A percentile compares a stretch with the other conserved stretches of the same genome.
Conservation (phyloP, 139 green algal genomes). For the Monoraphidium neglectum region DNA sequence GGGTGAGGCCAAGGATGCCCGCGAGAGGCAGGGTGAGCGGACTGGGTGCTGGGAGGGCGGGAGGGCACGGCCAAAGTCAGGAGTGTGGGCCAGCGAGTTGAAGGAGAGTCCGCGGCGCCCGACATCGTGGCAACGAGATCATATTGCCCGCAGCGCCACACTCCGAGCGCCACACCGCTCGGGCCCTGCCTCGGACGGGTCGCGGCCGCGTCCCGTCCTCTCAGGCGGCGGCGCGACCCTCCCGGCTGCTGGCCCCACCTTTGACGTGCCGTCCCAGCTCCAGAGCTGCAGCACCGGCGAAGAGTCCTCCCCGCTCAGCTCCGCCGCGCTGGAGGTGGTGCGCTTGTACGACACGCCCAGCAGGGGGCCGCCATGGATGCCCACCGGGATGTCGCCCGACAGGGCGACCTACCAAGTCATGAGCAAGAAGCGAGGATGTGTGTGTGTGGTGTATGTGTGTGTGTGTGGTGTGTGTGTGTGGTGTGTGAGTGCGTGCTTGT, state of each 20-base stretch:
- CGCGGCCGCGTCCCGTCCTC: conserved; percentile 4
- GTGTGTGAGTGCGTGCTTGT: too few species aligned
- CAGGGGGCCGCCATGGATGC: conserved; percentile 34
- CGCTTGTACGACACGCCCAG: conserved; percentile 32
- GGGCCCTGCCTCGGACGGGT: conserved; percentile 23
- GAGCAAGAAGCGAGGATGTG: too few species aligned
- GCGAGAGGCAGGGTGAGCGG: background rate
- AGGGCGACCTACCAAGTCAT: conserved; percentile 27
- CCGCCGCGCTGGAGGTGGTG: background rate
- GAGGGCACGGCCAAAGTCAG: too few species aligned
- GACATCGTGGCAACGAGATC: background rate
- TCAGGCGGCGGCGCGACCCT: conserved; percentile 1
- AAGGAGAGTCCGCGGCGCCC: too few species aligned
- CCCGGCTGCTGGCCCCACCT: background rate
- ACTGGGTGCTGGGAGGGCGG: background rate
- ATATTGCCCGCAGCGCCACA: background rate
- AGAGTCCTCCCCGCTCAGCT: conserved; percentile 21
- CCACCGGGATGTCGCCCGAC: conserved; percentile 21
- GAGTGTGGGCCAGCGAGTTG: background rate
- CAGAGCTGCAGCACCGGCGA: conserved; percentile 41
- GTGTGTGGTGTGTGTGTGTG: too few species aligned
- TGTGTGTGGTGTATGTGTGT: too few species aligned
- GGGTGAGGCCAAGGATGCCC: background rate
- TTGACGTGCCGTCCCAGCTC: conserved; percentile 30
- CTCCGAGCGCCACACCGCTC: background rate